These are phyloP conservation scores for Serendipita sp. DNA, from an alignment of 768 basidiomycete species.

Conservation along the genomic window DNA sequence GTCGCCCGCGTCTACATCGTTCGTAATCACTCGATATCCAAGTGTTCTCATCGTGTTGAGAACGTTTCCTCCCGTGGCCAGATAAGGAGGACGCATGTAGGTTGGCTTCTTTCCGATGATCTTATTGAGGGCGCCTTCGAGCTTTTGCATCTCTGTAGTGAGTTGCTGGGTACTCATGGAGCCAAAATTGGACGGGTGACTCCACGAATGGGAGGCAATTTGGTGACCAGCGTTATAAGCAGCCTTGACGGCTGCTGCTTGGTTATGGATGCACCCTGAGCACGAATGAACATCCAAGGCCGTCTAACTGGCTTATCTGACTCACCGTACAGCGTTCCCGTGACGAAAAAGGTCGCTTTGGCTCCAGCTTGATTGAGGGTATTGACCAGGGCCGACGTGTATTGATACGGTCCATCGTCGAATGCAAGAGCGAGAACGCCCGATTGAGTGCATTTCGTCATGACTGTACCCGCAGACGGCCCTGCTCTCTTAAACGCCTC, in stretches of 20 bases:
- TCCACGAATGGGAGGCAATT: constrained; percentile 10
- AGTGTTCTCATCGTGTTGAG: neutral
- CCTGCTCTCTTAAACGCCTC: neutral
- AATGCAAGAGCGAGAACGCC: constrained; percentile 9
- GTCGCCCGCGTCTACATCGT: neutral
- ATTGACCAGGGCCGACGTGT: constrained; percentile 5
- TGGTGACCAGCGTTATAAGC: constrained; percentile 9
- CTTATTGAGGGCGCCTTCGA: neutral
- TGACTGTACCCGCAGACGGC: neutral
- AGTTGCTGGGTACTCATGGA: neutral
- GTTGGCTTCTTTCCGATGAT: constrained; percentile 1
- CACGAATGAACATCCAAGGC: neutral
- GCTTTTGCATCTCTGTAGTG: neutral
- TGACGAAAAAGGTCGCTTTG: constrained; percentile 12
- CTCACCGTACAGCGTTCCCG: neutral
- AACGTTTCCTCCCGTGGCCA: neutral
- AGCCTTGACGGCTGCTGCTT: neutral
- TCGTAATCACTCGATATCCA: neutral
- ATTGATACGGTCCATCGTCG: constrained; percentile 12
- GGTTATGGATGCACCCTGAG: neutral
- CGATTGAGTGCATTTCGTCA: neutral
- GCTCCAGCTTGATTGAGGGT: constrained; percentile 4
- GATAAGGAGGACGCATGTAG: constrained; percentile 5
- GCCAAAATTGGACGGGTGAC: constrained; percentile 7
- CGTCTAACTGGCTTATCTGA: neutral